Conservation (phyloP, 2,329 filamentous ascomycete species). For the Nothophoma quercina region DNA sequence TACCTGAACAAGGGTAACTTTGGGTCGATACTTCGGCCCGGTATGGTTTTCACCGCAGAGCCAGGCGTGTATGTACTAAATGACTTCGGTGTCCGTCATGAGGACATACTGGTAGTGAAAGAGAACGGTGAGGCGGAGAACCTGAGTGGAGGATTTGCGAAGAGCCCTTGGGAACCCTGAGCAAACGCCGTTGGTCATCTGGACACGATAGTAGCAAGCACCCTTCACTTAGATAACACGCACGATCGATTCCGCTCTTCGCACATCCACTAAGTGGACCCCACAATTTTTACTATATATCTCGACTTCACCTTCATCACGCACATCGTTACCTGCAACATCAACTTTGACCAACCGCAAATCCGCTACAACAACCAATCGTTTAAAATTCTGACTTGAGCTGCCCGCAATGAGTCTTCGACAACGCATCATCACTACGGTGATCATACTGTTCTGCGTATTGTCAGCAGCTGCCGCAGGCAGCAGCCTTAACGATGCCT, state of each 20-base stretch:
- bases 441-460: neutral
- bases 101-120: slow-evolving; percentile 67
- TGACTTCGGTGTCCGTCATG: slow-evolving; percentile 68
- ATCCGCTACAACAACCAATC: no score
- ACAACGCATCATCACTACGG: neutral
- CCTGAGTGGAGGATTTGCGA: slow-evolving; percentile 62
- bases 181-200: neutral
- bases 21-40: slow-evolving; percentile 55
- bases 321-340: neutral
- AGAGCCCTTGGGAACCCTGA: slow-evolving; percentile 62
- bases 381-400: no score
- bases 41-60: slow-evolving; percentile 71
- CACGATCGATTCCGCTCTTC: neutral
- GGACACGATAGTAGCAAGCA: neutral
- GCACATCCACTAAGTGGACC: neutral
- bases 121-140: slow-evolving; percentile 63
- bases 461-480: neutral
- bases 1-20: slow-evolving; percentile 70
- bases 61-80: slow-evolving; percentile 68
- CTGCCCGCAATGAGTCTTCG: neutral
- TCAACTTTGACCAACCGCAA: neutral
- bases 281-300: neutral
- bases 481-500: neutral
- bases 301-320: neutral
- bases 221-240: neutral